Conservation (phyloP, 2,329 filamentous ascomycete genomes). For the Claviceps arundinis region DNA sequence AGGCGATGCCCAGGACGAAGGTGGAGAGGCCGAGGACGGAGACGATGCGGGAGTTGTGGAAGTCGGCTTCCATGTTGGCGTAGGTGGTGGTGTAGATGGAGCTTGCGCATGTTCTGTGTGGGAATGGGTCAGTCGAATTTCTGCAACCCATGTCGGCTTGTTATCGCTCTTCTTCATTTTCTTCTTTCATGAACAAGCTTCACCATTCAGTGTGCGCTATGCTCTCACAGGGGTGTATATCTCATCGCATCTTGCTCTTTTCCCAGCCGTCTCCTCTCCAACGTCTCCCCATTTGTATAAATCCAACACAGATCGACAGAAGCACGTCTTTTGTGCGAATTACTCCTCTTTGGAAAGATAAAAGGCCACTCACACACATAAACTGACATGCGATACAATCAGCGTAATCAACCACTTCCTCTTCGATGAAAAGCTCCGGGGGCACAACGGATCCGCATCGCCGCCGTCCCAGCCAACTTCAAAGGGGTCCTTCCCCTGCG, state of each 20-base stretch:
- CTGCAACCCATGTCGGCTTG: background rate
- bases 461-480: conserved; percentile 63
- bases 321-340: too few relatives aligned
- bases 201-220: too few relatives aligned
- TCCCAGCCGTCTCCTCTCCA: too few relatives aligned
- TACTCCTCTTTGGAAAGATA: background rate
- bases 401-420: conserved; percentile 69
- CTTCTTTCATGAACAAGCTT: background rate
- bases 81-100: conserved; percentile 88
- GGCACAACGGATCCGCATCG: conserved; percentile 60
- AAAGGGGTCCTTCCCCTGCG: conserved; percentile 33
- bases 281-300: too few relatives aligned
- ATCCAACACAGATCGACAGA: too few relatives aligned
- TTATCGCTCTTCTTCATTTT: too few relatives aligned
- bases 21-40: conserved; percentile 70
- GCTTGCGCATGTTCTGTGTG: conserved; percentile 58
- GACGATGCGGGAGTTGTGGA: conserved; percentile 55
- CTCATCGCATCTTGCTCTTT: too few relatives aligned
- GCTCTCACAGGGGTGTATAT: too few relatives aligned
- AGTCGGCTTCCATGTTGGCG: conserved; percentile 59
- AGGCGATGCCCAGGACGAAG: conserved; percentile 64
- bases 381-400: conserved; percentile 59
- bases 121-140: background rate
- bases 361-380: conserved; percentile 63
- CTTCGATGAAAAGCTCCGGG: conserved; percentile 50